A percentile compares a stretch with the other conserved stretches of the same genome.
Conservation (phyloP, 1,139 yeast genomes). For the Geotrichum reessii region DNA sequence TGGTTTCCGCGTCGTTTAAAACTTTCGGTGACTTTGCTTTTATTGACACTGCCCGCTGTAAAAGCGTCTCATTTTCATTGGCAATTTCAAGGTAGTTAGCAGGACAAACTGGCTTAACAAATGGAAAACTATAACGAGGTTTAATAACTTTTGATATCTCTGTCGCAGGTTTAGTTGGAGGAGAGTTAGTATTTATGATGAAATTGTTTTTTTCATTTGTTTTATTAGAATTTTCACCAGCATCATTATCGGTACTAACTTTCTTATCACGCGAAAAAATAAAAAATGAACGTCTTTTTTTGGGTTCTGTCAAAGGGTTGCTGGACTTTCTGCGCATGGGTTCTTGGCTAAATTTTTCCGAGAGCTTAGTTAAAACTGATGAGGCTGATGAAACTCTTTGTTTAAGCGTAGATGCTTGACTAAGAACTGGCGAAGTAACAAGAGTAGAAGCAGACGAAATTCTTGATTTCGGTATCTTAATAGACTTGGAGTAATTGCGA, state of each 20-base stretch:
- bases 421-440: not conserved
- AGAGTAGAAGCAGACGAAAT: not conserved
- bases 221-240: too few species aligned
- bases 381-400: conserved; percentile 11
- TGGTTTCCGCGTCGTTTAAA: not conserved
- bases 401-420: not conserved
- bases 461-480: not conserved
- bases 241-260: not conserved
- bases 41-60: not conserved
- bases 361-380: conserved; percentile 1
- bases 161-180: not conserved
- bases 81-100: not conserved
- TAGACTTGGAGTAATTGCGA: conserved; percentile 2
- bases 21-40: not conserved
- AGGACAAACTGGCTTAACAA: not conserved
- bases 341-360: conserved; percentile 3
- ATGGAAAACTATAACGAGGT: not conserved
- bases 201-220: not conserved
- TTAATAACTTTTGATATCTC: not conserved
- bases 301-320: not conserved
- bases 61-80: not conserved
- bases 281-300: conserved; percentile 10
- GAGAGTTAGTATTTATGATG: not conserved
- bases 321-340: not conserved
- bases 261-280: not conserved